These are phyloP conservation scores for Phaeosphaeriaceae sp. DNA, from an alignment of 2,329 filamentous ascomycete species.

Conservation along the genomic window DNA sequence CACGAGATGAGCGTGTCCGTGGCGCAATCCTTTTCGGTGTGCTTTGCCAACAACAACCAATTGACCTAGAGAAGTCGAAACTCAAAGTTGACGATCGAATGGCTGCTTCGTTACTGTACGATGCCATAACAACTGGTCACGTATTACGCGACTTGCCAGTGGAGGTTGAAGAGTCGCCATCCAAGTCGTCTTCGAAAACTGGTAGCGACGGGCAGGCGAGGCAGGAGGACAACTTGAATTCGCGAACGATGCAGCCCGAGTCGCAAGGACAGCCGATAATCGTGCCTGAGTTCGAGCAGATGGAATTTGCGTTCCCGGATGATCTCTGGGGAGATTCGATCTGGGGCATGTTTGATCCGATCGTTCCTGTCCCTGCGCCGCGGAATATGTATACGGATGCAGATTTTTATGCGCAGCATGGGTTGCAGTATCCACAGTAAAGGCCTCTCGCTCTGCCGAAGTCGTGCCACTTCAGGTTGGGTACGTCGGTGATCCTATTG, in stretches of 20 bases:
- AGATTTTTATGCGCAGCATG: not conserved
- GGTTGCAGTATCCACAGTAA: not conserved
- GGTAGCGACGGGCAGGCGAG: not conserved
- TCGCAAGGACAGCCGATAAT: not conserved
- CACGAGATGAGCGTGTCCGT: constrained; percentile 20
- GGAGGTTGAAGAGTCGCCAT: constrained; percentile 16
- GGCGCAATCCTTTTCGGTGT: constrained; percentile 22
- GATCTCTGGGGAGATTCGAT: constrained; percentile 33
- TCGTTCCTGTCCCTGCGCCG: constrained; percentile 5
- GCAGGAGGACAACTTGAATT: not conserved
- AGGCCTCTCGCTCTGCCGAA: no score
- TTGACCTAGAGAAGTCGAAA: constrained; percentile 24
- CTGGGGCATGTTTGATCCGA: constrained; percentile 30
- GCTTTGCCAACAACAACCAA: constrained; percentile 22
- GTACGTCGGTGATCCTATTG: no score
- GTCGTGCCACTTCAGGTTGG: no score
- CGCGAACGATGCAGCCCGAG: not conserved
- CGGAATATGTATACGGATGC: not conserved
- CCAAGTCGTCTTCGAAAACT: not conserved
- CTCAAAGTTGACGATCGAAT: constrained; percentile 27
- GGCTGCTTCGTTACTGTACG: constrained; percentile 26
- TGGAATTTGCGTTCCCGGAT: constrained; percentile 28
- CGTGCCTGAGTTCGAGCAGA: constrained; percentile 11
- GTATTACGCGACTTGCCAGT: constrained; percentile 19
- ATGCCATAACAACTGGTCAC: constrained; percentile 25